Conservation (phyloP, 441 rosid genomes). For the Erodium texanum region DNA sequence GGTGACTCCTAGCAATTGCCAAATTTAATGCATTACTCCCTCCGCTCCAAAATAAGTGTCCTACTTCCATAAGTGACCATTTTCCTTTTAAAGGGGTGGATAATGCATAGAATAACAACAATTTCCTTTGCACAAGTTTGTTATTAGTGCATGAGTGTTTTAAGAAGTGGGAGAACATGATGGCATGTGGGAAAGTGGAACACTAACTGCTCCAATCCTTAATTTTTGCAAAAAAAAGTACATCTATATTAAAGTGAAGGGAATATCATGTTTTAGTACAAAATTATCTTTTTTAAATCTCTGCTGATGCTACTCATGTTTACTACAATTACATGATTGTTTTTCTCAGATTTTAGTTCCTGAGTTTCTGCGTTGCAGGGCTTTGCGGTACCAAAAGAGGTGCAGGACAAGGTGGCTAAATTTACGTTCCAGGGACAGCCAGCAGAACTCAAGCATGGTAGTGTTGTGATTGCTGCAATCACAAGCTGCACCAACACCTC, state of each 20-base stretch:
- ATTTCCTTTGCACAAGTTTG: neutral
- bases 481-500: slow-evolving; percentile 99
- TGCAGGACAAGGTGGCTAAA: slow-evolving; percentile 60
- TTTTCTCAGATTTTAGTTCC: neutral
- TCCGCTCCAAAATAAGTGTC: neutral
- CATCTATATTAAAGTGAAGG: slow-evolving; percentile 47
- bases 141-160: neutral
- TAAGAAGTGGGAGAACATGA: neutral
- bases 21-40: neutral
- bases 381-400: slow-evolving; percentile 86
- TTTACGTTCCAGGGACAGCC: slow-evolving; percentile 80
- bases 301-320: neutral
- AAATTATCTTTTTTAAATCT: no score
- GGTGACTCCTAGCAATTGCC: slow-evolving; percentile 29
- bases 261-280: slow-evolving; percentile 19
- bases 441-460: slow-evolving; percentile 91
- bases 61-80: neutral
- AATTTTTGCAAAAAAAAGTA: neutral
- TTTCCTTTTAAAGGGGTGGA: neutral
- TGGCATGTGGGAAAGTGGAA: neutral
- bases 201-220: neutral
- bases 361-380: slow-evolving; percentile 41
- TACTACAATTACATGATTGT: neutral
- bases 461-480: slow-evolving; percentile 98
- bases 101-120: neutral